A percentile compares a stretch with the other conserved stretches of the same genome.
phyloP scores from a whole-genome alignment of 139 green algal genomes.

The Yamagishiella unicocca region DNA sequence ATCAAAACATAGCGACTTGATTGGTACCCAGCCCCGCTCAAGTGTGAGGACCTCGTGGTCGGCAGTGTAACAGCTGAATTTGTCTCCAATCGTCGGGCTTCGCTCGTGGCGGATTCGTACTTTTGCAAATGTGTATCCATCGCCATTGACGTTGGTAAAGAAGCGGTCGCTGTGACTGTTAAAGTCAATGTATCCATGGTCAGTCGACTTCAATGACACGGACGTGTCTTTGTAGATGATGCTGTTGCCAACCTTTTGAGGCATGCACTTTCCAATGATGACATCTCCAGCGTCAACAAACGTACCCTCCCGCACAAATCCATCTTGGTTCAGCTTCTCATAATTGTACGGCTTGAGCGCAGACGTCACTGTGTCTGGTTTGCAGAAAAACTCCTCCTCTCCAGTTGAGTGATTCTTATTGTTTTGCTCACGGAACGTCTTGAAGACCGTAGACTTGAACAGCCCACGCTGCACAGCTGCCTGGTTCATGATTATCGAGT shows the following conservation, averaged over 20 bases:
- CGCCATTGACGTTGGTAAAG: slow-evolving; percentile 36
- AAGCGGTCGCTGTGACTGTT: not conserved
- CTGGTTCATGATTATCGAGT: slow-evolving; percentile 73
- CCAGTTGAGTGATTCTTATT: slow-evolving; percentile 42
- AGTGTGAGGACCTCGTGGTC: too few relatives aligned
- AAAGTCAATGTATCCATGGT: slow-evolving; percentile 34
- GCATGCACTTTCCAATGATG: slow-evolving; percentile 56
- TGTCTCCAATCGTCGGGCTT: slow-evolving; percentile 22
- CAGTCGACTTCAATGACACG: not conserved
- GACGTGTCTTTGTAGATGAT: slow-evolving; percentile 39
- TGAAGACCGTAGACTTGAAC: slow-evolving; percentile 70
- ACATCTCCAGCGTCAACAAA: slow-evolving; percentile 47
- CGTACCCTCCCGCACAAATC: slow-evolving; percentile 55
- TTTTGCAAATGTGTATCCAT: slow-evolving; percentile 48
- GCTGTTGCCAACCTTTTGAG: slow-evolving; percentile 13
- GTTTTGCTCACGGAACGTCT: slow-evolving; percentile 60
- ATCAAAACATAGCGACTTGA: too few relatives aligned
- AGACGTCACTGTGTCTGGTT: slow-evolving; percentile 35
- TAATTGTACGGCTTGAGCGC: slow-evolving; percentile 63
- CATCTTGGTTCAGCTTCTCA: slow-evolving; percentile 73
- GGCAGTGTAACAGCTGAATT: too few relatives aligned
- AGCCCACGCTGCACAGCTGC: slow-evolving; percentile 72
- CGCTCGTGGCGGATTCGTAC: slow-evolving; percentile 18
- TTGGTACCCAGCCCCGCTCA: too few relatives aligned
- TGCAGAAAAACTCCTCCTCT: slow-evolving; percentile 69